Percentiles rank a stretch among this genome's conserved stretches.
Conservation (phyloP, 2,329 filamentous ascomycete species). For the Pseudocercospora vitis region DNA sequence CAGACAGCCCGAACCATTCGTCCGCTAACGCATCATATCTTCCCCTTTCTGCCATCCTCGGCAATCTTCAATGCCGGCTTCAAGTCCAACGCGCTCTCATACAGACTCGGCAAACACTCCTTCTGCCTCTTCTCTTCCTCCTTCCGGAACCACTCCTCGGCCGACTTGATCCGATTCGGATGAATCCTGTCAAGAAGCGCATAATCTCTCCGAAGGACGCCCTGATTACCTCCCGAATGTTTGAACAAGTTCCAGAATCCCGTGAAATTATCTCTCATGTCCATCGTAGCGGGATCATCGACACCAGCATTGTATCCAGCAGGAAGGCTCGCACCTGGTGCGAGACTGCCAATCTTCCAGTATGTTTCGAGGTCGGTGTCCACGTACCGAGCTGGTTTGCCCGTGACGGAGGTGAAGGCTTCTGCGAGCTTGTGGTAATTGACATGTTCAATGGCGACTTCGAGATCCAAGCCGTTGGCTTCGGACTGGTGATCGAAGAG, state of each 20-base stretch:
- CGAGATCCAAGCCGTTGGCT: constrained; percentile 32
- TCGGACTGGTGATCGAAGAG: constrained; percentile 32
- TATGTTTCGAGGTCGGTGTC: constrained; percentile 33
- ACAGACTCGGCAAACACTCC: constrained; percentile 12
- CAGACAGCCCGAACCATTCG: too few species aligned
- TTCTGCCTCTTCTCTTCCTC: constrained; percentile 3
- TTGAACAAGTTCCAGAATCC: constrained; percentile 54
- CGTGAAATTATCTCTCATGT: constrained; percentile 50
- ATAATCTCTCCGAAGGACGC: constrained; percentile 50
- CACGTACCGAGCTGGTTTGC: constrained; percentile 34
- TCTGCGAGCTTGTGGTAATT: constrained; percentile 33
- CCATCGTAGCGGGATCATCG: constrained; percentile 42
- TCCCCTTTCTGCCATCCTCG: constrained; percentile 14
- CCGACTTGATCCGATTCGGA: constrained; percentile 50
- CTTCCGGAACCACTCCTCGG: constrained; percentile 50
- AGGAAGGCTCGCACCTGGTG: constrained; percentile 44
- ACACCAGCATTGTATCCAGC: constrained; percentile 38
- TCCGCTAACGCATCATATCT: too few species aligned
- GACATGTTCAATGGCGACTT: constrained; percentile 34
- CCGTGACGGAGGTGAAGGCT: constrained; percentile 38
- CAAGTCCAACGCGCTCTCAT: constrained; percentile 15
- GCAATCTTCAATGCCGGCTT: constrained; percentile 20
- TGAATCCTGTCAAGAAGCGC: constrained; percentile 54
- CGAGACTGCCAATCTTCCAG: constrained; percentile 46
- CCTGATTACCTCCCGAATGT: constrained; percentile 44